phyloP scores from a whole-genome alignment of 331 rosid species.

The Spiraea crenata region DNA sequence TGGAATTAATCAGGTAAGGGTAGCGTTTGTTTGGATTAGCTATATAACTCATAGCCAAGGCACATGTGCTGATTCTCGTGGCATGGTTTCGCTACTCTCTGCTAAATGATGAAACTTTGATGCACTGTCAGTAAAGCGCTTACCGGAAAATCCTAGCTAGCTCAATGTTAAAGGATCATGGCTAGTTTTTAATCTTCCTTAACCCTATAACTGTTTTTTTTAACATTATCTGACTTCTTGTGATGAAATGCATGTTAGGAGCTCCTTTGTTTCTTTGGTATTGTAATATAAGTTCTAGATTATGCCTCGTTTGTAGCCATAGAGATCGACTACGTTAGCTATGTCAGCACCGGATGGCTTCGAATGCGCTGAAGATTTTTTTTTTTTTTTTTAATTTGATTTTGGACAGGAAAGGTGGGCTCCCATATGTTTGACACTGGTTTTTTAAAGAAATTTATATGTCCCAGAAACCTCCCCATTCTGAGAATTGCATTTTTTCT shows the following conservation, averaged over 20 bases:
- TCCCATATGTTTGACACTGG: no score
- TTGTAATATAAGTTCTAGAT: neutral
- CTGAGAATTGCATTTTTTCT: no score
- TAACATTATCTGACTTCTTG: neutral
- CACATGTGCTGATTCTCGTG: neutral
- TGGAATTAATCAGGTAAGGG: slow-evolving; percentile 70
- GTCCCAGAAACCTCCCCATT: no score
- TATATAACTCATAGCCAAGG: neutral
- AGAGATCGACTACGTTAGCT: no score
- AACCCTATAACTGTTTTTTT: neutral
- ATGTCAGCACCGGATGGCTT: no score
- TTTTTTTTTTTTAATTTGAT: no score
- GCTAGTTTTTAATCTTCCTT: neutral
- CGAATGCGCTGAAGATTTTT: no score
- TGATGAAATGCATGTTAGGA: neutral
- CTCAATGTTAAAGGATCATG: neutral
- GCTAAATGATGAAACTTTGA: neutral
- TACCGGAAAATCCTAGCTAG: neutral
- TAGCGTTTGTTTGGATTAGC: neutral
- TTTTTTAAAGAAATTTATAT: no score
- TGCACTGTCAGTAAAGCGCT: neutral
- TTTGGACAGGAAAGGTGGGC: no score
- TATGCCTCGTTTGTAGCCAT: no score
- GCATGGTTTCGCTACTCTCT: slow-evolving; percentile 2
- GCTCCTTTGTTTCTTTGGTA: slow-evolving; percentile 2